Base-by-base conservation (phyloP, 2,329 filamentous ascomycete species). In the Arachnopeziza araneosa region DNA sequence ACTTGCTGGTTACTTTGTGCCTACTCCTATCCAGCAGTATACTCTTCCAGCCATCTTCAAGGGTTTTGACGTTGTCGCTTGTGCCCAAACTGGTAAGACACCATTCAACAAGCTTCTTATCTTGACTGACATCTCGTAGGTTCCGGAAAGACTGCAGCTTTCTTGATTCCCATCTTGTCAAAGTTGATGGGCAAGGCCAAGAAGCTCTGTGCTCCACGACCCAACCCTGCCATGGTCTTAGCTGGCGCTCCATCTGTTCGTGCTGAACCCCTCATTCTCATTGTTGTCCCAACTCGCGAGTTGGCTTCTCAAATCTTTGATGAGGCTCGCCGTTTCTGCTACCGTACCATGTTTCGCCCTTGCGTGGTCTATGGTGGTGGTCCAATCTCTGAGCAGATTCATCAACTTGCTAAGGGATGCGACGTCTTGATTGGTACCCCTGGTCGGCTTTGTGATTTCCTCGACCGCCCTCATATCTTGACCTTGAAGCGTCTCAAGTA, bases 111-210 rank as follows among this genome's bases (percentile, higher is more conserved):
- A 24, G 21, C 12, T 22, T 14, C 12, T 21, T 7, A 50, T 23
- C 4, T 3, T 52, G 55, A 23, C 32, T 55, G 22, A 30, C 56
- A 10, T 50, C 19, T 21, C 5, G 54, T 55, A 97, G 93, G 95
- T 22, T 98, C 93, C 24, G 95, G 95, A 56, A 99, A 99, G 80
- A 99, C 95, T 0, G 93, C 90, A 0, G 93, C 95, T 0, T 99
- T 95, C 71, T 76, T 99, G 4, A 85, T 97, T 58, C 95, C 95
- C 0, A 90, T 96, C 61, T 71, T 98, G 56, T 96, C 92, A 62
- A 89, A 90, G 73, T 77, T 99, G 23, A 97, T 98, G 91, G 95
- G 95, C 24, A 98, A 98, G 77, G 91, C 90, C 6, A 95, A 92
- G 77, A 93, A 92, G 75, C 78, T 97, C 7, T 87, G 88, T 1